phyloP scores from a whole-genome alignment of 768 basidiomycete species.

The Trametes punicea region DNA sequence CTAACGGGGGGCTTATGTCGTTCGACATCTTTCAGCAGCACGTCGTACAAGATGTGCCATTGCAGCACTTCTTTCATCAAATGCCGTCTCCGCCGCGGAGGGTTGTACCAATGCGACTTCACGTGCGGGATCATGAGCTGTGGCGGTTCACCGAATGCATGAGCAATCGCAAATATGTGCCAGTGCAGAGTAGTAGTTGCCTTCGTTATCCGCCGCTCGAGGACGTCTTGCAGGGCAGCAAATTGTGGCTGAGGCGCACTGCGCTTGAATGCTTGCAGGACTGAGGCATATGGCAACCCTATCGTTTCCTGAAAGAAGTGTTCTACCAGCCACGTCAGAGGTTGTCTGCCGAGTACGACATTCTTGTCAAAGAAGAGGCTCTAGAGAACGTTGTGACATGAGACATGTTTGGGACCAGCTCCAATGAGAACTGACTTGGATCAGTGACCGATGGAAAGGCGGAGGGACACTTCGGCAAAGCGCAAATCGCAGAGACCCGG shows the following conservation, averaged over 20 bases:
- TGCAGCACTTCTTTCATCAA: constrained; percentile 60
- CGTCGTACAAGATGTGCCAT: constrained; percentile 64
- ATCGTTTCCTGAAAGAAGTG: constrained; percentile 63
- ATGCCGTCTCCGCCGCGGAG: constrained; percentile 60
- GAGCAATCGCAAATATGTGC: not conserved
- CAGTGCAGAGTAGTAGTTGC: constrained; percentile 25
- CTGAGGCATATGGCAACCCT: constrained; percentile 48
- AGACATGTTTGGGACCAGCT: not conserved
- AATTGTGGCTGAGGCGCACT: constrained; percentile 18
- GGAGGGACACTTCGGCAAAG: constrained; percentile 35
- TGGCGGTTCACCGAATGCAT: not conserved
- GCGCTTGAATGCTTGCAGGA: constrained; percentile 37
- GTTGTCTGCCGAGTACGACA: constrained; percentile 48
- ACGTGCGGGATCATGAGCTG: constrained; percentile 60
- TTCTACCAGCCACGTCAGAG: constrained; percentile 54
- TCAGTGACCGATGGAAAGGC: constrained; percentile 62
- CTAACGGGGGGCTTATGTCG: constrained; percentile 22
- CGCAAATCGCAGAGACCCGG: constrained; percentile 46
- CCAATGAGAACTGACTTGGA: constrained; percentile 44
- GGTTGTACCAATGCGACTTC: constrained; percentile 65
- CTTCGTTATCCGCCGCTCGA: constrained; percentile 39
- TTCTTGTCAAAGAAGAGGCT: constrained; percentile 57
- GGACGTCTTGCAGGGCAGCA: constrained; percentile 30
- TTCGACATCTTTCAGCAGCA: constrained; percentile 31
- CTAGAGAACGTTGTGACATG: constrained; percentile 32